These are phyloP conservation scores for Ramularia endophylla DNA, from an alignment of 2,329 filamentous ascomycete genomes.

Conservation along the genomic window DNA sequence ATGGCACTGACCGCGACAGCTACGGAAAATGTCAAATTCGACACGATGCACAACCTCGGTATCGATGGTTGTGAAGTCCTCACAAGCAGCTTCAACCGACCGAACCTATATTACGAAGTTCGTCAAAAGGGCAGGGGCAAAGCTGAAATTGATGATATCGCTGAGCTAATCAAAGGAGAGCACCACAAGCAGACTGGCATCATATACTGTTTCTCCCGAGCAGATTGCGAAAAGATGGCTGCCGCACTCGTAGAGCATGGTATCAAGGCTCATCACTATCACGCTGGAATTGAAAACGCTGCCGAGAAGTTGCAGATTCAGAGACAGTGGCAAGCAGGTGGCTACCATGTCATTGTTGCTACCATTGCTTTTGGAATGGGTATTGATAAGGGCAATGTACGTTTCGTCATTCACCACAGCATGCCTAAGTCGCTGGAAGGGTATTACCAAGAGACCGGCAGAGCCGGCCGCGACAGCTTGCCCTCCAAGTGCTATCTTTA, in stretches of 20 bases:
- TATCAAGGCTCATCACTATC: constrained; percentile 77
- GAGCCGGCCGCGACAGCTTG: constrained; percentile 85
- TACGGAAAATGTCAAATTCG: constrained; percentile 84
- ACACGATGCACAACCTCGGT: constrained; percentile 85
- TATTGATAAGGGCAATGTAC: constrained; percentile 96
- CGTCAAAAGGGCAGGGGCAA: constrained; percentile 56
- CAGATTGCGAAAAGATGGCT: constrained; percentile 75
- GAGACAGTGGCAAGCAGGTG: constrained; percentile 72
- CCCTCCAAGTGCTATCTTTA: constrained; percentile 85
- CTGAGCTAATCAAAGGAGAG: constrained; percentile 61
- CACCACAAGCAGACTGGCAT: constrained; percentile 76
- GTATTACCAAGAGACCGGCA: constrained; percentile 97
- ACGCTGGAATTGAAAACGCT: constrained; percentile 66
- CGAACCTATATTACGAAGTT: constrained; percentile 88
- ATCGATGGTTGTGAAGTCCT: constrained; percentile 75
- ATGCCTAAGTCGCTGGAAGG: constrained; percentile 94
- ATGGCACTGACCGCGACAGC: constrained; percentile 96
- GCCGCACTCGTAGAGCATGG: constrained; percentile 57
- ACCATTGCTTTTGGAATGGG: constrained; percentile 99
- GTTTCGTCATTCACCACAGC: constrained; percentile 90
- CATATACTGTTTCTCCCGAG: constrained; percentile 84
- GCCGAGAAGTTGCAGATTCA: constrained; percentile 68
- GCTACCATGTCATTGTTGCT: constrained; percentile 84
- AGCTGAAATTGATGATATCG: constrained; percentile 50
- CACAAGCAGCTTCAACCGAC: constrained; percentile 93